Base-by-base conservation (phyloP, 352 stramenopile genomes). In the Globisporangium polare region DNA sequence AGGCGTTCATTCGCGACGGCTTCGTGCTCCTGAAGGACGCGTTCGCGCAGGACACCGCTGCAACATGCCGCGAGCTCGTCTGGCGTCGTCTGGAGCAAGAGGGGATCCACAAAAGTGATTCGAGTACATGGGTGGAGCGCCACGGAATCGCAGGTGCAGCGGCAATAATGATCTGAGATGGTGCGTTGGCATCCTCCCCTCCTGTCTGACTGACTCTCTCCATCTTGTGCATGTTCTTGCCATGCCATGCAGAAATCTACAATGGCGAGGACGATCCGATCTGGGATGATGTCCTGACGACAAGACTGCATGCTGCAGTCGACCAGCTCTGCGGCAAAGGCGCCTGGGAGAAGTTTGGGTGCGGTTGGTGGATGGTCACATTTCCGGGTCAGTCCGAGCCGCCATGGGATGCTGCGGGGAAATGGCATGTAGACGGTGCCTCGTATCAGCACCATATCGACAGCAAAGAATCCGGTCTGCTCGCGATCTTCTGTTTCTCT, bases 341-440 rank as follows among this genome's bases (percentile, higher is more conserved):
- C 15, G 62, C 69, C 8, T 95, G 83, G 83, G 62, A 86, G 39
- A 61, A 76, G 22, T 86, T 95, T 52, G 81, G 78, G n/a, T 85
- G 86, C 35, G 86, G 86, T 17, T 94, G 84, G 86, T 94, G 85
- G 86, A 87, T 92, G 62, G 63, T 94, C 54, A 94, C 86, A 35
- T 95, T 94, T 58, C 83, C 85, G 8, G 64, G 73, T 5, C 78
- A 86, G 37, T 46, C 65, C 0, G 53, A 74, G 42, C 66, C 68
- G 29, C 80, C 84, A 20, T 94, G 84, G 86, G 75, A 51, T 6
- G 67, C 81, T 47, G 83, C 83, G 1, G 86, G 86, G 26, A 88
- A 86, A 58, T 95, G 86, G 86, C 86, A 95, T 58, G 77, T 94
- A 18, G 85, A 94, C 68, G 86, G 86, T 24, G 80, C 83, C 12